These are phyloP conservation scores for Sistotremastrum suecicum DNA, from an alignment of 768 basidiomycete species.

Conservation along the genomic window DNA sequence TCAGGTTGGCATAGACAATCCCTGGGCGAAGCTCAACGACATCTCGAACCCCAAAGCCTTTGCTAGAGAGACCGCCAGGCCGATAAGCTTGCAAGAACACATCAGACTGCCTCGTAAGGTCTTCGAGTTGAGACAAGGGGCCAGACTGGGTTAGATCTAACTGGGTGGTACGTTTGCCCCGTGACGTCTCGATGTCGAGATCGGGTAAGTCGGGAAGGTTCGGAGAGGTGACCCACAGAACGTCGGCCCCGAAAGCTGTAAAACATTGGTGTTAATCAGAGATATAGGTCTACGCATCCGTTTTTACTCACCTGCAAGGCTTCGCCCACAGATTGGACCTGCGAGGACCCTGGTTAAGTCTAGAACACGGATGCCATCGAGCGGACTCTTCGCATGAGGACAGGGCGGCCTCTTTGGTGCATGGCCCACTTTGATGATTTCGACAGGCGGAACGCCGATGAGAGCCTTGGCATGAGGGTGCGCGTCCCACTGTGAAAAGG, in stretches of 20 bases:
- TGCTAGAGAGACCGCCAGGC: constrained; percentile 31
- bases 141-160: constrained; percentile 28
- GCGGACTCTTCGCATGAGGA: constrained; percentile 15
- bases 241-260: constrained; percentile 43
- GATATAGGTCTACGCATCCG: not conserved
- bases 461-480: constrained; percentile 34
- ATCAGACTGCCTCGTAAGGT: constrained; percentile 29
- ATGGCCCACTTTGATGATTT: constrained; percentile 31
- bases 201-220: constrained; percentile 34
- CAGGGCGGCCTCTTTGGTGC: constrained; percentile 23
- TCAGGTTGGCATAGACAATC: constrained; percentile 38
- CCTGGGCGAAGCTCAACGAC: constrained; percentile 27
- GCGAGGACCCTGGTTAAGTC: constrained; percentile 47
- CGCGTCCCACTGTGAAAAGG: constrained; percentile 33
- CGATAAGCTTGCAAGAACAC: constrained; percentile 52
- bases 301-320: constrained; percentile 33
- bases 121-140: constrained; percentile 20
- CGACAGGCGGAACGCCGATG: constrained; percentile 25
- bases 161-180: constrained; percentile 50
- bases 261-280: not conserved
- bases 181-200: constrained; percentile 43
- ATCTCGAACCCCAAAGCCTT: constrained; percentile 33
- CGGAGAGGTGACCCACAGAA: constrained; percentile 40
- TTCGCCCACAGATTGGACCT: constrained; percentile 40
- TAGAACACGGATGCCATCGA: constrained; percentile 38